Evolutionary conservation across 2,329 filamentous ascomycete genomes (phyloP).

Genomic region (Fusarium buharicum): DNA sequence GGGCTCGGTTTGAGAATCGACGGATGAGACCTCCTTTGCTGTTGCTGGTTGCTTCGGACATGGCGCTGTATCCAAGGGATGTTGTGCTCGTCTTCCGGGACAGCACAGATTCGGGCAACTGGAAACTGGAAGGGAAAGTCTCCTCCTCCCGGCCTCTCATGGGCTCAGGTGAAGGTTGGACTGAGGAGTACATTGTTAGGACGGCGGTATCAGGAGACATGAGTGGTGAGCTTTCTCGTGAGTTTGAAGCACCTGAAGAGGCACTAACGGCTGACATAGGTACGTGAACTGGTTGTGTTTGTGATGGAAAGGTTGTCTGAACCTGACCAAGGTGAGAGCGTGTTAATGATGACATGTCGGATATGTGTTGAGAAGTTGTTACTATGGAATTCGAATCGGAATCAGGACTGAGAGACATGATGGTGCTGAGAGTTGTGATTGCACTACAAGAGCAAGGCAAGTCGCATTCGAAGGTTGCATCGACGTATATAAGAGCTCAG

Average conservation of each 20-base stretch:
- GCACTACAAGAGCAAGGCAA: constrained; percentile 42
- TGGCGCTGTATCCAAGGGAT: constrained; percentile 72
- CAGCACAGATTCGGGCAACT: constrained; percentile 79
- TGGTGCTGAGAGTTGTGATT: constrained; percentile 34
- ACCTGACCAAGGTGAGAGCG: constrained; percentile 58
- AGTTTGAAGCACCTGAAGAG: constrained; percentile 66
- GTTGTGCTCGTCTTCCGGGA: constrained; percentile 67
- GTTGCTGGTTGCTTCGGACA: constrained; percentile 58
- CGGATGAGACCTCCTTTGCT: constrained; percentile 75
- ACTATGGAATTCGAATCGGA: constrained; percentile 39
- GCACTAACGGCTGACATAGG: constrained; percentile 66
- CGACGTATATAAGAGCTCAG: constrained; percentile 53
- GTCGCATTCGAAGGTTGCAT: constrained; percentile 49
- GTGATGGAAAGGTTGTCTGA: constrained; percentile 57
- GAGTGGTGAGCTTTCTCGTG: constrained; percentile 65
- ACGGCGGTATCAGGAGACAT: constrained; percentile 65
- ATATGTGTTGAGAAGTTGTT: constrained; percentile 43
- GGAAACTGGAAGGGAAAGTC: constrained; percentile 64
- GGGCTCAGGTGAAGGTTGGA: constrained; percentile 74
- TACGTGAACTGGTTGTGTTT: constrained; percentile 52
- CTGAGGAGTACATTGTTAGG: constrained; percentile 69
- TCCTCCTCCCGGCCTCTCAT: constrained; percentile 66
- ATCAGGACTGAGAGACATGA: constrained; percentile 44
- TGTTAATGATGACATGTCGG: constrained; percentile 56
- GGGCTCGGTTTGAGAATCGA: constrained; percentile 83